Conservation (phyloP, 495 filamentous ascomycete genomes). For the Tuber aestivum region DNA sequence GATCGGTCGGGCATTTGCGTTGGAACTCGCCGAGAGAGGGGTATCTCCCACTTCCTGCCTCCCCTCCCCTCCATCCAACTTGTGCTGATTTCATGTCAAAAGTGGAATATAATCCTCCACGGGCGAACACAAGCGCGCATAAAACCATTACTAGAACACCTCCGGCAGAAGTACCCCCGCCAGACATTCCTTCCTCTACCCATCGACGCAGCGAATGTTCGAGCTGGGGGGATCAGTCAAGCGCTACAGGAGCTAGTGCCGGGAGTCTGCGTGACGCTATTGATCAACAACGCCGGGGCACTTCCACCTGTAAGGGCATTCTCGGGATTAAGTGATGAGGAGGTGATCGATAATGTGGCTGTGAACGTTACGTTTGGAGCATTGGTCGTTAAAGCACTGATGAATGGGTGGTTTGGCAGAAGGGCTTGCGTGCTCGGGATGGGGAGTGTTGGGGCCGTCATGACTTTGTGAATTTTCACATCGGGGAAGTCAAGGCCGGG, state of each 20-base stretch:
- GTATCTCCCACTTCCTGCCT: constrained; percentile 6
- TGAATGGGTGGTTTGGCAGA: constrained; percentile 9
- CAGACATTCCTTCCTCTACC: constrained; percentile 22
- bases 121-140: constrained; percentile 21
- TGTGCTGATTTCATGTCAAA: constrained; percentile 1
- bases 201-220: constrained; percentile 6
- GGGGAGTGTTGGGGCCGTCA: constrained; percentile 26
- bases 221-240: neutral
- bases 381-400: constrained; percentile 9
- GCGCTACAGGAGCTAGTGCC: neutral
- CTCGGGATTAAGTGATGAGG: constrained; percentile 14
- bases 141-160: constrained; percentile 13
- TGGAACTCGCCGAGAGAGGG: constrained; percentile 51
- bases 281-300: constrained; percentile 31
- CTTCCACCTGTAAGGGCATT: constrained; percentile 22
- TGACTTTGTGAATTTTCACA: constrained; percentile 17
- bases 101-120: constrained; percentile 36
- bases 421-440: constrained; percentile 20
- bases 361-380: constrained; percentile 25
- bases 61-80: neutral
- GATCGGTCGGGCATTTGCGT: constrained; percentile 52
- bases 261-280: constrained; percentile 11
- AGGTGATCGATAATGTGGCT: constrained; percentile 24
- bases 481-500: neutral
- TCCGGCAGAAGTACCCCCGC: constrained; percentile 11